Conservation (phyloP, 805 yeast genomes). For the Kregervanrija pseudodelftensis region DNA sequence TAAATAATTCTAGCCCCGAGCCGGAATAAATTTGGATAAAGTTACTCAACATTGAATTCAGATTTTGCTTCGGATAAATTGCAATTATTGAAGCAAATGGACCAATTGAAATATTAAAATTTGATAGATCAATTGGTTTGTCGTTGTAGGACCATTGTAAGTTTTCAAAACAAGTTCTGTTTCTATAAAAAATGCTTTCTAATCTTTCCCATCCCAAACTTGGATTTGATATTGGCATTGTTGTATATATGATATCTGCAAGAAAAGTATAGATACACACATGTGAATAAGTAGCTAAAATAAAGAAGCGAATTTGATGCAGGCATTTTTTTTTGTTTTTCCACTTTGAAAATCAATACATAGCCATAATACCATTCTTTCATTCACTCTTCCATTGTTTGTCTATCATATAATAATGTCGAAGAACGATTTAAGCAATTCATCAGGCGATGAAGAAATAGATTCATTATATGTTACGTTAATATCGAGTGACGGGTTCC, state of each 20-base stretch:
- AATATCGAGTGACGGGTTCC: slow-evolving; percentile 65
- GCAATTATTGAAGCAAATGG: slow-evolving; percentile 52
- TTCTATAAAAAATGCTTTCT: slow-evolving; percentile 60
- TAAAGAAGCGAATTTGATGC: too few species aligned
- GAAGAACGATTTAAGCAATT: background rate
- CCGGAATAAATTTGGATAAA: slow-evolving; percentile 28
- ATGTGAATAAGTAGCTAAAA: too few species aligned
- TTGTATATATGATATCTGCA: background rate
- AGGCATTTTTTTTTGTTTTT: too few species aligned
- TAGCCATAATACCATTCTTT: too few species aligned
- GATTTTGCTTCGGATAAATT: slow-evolving; percentile 28
- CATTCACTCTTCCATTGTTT: background rate
- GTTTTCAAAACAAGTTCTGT: slow-evolving; percentile 47
- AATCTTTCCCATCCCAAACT: slow-evolving; percentile 67
- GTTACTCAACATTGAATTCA: slow-evolving; percentile 1
- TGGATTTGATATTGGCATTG: slow-evolving; percentile 24
- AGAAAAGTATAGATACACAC: too few species aligned
- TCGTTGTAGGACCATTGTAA: slow-evolving; percentile 38
- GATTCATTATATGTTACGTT: slow-evolving; percentile 45
- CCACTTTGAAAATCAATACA: too few species aligned
- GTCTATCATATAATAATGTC: too few species aligned
- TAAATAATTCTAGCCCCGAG: slow-evolving; percentile 24
- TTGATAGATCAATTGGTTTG: slow-evolving; percentile 26
- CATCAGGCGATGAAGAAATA: slow-evolving; percentile 19
- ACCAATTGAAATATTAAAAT: slow-evolving; percentile 43